A percentile compares a stretch with the other conserved stretches of the same genome.
Evolutionary conservation across 2,329 filamentous ascomycete species (phyloP).

Genomic region (Penicillium sp.): DNA sequence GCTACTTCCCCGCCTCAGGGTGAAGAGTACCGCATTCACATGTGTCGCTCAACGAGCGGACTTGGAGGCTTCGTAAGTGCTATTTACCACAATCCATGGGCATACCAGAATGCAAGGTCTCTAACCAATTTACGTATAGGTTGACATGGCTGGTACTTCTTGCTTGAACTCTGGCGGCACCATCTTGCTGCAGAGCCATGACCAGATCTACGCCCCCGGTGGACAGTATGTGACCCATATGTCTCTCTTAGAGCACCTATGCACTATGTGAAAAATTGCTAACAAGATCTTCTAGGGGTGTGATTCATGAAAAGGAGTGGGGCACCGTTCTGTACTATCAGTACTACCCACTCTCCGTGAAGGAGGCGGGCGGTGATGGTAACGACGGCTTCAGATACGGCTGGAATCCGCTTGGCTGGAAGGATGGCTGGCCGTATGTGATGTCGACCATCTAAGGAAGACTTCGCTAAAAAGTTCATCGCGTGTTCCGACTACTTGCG

Average conservation of each 20-base stretch:
- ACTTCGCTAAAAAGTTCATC: too few relatives aligned
- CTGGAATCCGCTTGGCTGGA: constrained; percentile 49
- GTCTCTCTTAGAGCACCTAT: not conserved
- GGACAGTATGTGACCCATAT: constrained; percentile 57
- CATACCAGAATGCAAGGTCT: too few relatives aligned
- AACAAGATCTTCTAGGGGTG: constrained; percentile 25
- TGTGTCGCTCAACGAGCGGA: constrained; percentile 58
- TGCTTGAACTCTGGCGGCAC: constrained; percentile 63
- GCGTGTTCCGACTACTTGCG: too few relatives aligned
- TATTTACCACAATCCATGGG: not conserved
- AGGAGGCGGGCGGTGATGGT: constrained; percentile 51
- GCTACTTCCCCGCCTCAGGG: constrained; percentile 53
- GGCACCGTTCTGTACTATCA: constrained; percentile 65
- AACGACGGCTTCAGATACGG: constrained; percentile 44
- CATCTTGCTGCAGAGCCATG: constrained; percentile 61
- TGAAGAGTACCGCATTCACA: constrained; percentile 64
- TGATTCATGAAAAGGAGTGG: constrained; percentile 33
- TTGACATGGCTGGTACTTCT: constrained; percentile 55
- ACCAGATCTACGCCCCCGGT: constrained; percentile 64
- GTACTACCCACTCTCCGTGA: constrained; percentile 52
- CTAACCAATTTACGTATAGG: constrained; percentile 12
- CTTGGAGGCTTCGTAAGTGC: constrained; percentile 55
- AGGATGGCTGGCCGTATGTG: constrained; percentile 45
- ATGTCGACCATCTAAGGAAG: not conserved
- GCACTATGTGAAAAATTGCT: not conserved